These are phyloP conservation scores for Xylariales sp. DNA, from an alignment of 2,329 filamentous ascomycete species.

Conservation along the genomic window DNA sequence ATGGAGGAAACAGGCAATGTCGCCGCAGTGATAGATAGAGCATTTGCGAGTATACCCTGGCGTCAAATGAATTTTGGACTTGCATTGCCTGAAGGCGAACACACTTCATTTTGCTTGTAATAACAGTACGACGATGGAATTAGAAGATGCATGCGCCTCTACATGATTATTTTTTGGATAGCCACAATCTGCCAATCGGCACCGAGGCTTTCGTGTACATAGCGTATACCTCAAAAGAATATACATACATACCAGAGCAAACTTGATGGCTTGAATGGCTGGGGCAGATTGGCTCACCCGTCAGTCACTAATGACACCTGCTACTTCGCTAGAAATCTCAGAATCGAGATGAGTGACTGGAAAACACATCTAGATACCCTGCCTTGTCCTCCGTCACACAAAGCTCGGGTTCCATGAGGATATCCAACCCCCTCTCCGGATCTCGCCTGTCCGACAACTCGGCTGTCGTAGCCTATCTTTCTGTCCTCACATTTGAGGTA, in stretches of 20 bases:
- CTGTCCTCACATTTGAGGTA: no score
- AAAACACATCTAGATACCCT: no score
- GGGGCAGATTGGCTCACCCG: conserved; percentile 2
- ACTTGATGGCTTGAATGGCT: conserved; percentile 4
- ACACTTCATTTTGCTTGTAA: neutral
- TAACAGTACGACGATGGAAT: neutral
- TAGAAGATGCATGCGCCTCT: no score
- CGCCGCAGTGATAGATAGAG: no score
- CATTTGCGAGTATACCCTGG: no score
- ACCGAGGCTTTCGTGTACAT: conserved; percentile 15
- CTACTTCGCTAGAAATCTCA: conserved; percentile 12
- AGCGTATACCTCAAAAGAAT: conserved; percentile 5
- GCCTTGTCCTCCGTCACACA: conserved; percentile 21
- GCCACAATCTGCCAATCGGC: no score
- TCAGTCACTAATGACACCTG: conserved; percentile 10
- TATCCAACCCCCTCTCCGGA: no score
- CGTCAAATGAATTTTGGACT: neutral
- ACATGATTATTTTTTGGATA: no score
- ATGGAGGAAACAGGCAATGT: no score
- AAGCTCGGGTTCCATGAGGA: conserved; percentile 18
- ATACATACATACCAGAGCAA: conserved; percentile 8
- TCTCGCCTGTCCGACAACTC: no score
- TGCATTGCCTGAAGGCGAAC: conserved; percentile 1
- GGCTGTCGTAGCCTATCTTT: no score
- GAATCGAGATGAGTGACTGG: conserved; percentile 16